phyloP scores from a whole-genome alignment of 2,329 filamentous ascomycete species.

The Helotiales sp. region DNA sequence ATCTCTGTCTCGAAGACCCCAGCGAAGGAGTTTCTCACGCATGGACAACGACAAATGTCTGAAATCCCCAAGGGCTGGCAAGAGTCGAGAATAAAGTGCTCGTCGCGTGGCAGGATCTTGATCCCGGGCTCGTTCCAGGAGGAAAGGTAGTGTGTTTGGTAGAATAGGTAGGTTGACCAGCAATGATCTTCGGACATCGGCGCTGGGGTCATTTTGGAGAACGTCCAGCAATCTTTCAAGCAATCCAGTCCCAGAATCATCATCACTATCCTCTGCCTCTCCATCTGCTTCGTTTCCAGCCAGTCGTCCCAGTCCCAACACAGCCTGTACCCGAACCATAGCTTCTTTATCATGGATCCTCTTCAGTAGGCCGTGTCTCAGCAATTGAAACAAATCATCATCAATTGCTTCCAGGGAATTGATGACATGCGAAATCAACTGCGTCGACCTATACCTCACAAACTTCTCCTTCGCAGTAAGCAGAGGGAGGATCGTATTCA shows the following conservation, averaged over 20 bases:
- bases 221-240: slow-evolving; percentile 83
- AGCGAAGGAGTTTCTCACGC: slow-evolving; percentile 91
- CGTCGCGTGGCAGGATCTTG: slow-evolving; percentile 81
- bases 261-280: slow-evolving; percentile 68
- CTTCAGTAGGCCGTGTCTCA: slow-evolving; percentile 77
- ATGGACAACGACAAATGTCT: slow-evolving; percentile 89
- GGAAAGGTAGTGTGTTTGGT: slow-evolving; percentile 77
- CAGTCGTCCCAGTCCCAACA: slow-evolving; percentile 82
- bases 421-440: slow-evolving; percentile 87
- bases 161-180: slow-evolving; percentile 88
- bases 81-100: slow-evolving; percentile 80
- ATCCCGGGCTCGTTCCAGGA: slow-evolving; percentile 89
- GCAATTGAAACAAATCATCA: slow-evolving; percentile 82
- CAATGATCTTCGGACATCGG: slow-evolving; percentile 86
- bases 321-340: slow-evolving; percentile 87
- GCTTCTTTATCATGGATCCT: slow-evolving; percentile 92
- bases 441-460: slow-evolving; percentile 84
- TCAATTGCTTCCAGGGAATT: slow-evolving; percentile 92
- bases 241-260: slow-evolving; percentile 67
- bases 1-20: slow-evolving; percentile 92
- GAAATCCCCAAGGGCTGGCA: slow-evolving; percentile 91
- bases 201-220: slow-evolving; percentile 89
- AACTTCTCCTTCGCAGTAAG: slow-evolving; percentile 88
- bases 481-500: slow-evolving; percentile 73
- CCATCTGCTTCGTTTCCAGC: slow-evolving; percentile 76